phyloP scores from a whole-genome alignment of 2,329 filamentous ascomycete species.

The Aspergillus transmontanensis region DNA sequence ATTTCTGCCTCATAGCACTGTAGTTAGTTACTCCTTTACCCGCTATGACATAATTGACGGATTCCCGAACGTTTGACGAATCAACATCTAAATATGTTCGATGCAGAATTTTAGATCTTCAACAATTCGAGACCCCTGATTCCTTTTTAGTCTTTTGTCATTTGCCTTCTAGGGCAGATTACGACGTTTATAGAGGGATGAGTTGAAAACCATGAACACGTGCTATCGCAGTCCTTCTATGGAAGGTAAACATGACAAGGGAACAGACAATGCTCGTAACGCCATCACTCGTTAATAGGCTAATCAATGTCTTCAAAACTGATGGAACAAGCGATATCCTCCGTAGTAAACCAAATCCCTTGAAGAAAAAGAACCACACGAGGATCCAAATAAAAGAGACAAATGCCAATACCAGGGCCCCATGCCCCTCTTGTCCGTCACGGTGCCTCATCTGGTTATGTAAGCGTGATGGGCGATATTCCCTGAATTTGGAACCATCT shows the following conservation, averaged over 20 bases:
- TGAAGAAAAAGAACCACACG: background rate
- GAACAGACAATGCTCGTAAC: background rate
- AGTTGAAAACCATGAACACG: background rate
- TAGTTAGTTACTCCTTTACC: background rate
- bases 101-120: background rate
- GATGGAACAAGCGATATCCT: background rate
- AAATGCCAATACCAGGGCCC: background rate
- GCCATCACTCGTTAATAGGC: background rate
- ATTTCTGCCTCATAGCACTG: background rate
- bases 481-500: constrained; percentile 20
- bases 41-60: constrained; percentile 4
- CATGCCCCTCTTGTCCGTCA: background rate
- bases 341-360: background rate
- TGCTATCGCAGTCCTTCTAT: background rate
- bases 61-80: background rate
- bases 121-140: background rate
- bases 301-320: background rate
- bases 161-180: background rate
- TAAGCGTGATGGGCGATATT: constrained; percentile 14
- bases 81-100: background rate
- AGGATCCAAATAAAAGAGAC: background rate
- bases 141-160: background rate
- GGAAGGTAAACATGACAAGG: background rate
- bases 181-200: background rate
- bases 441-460: constrained; percentile 8